phyloP scores from a whole-genome alignment of 2,329 filamentous ascomycete species.

The Talaromyces verruculosus region DNA sequence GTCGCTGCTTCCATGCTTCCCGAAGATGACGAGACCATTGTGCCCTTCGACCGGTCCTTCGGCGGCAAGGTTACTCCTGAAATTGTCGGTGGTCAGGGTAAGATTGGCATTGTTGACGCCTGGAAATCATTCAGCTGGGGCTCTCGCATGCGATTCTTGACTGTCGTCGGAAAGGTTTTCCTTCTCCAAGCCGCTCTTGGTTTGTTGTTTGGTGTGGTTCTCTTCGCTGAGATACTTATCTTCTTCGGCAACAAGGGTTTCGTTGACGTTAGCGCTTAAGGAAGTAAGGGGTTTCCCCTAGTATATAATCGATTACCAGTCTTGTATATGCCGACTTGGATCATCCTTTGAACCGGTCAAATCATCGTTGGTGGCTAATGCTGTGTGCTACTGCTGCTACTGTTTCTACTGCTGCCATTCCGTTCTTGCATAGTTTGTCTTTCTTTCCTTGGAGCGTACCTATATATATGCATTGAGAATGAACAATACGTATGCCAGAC shows the following conservation, averaged over 20 bases:
- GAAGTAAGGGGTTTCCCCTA: neutral
- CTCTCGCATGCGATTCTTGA: slow-evolving; percentile 70
- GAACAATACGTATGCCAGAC: neutral
- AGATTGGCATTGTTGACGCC: slow-evolving; percentile 70
- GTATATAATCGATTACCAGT: neutral
- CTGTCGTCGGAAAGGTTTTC: slow-evolving; percentile 72
- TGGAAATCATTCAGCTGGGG: slow-evolving; percentile 75
- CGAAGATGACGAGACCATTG: slow-evolving; percentile 76
- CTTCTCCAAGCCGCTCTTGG: slow-evolving; percentile 53
- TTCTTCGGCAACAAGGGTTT: slow-evolving; percentile 39
- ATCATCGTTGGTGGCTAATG: slow-evolving; percentile 1
- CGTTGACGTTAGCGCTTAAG: slow-evolving; percentile 11
- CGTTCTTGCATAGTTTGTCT: neutral
- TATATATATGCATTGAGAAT: slow-evolving; percentile 13
- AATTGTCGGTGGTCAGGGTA: slow-evolving; percentile 70
- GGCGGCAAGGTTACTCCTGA: slow-evolving; percentile 73
- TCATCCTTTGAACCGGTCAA: neutral
- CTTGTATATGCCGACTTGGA: neutral
- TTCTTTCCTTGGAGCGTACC: neutral
- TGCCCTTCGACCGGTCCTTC: slow-evolving; percentile 88
- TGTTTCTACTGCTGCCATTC: no score
- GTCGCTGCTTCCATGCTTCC: slow-evolving; percentile 85
- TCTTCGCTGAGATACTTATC: slow-evolving; percentile 56
- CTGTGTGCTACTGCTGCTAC: neutral
- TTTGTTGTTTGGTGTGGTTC: slow-evolving; percentile 49